Conservation (phyloP, 2,329 filamentous ascomycete genomes). For the Pseudogymnoascus sp. region DNA sequence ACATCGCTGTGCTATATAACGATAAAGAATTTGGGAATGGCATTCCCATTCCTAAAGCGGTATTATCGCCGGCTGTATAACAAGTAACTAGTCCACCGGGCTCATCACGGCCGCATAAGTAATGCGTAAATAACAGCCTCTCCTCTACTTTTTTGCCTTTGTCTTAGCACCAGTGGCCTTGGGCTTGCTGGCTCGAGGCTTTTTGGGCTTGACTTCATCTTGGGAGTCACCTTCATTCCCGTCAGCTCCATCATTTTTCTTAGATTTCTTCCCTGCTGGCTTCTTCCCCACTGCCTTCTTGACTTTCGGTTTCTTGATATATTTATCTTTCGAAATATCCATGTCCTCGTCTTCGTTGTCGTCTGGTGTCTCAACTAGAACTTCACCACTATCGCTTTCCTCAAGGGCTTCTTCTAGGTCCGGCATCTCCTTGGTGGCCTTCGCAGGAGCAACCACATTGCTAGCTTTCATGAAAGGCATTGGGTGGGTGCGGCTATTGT, state of each 20-base stretch:
- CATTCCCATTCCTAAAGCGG: not conserved
- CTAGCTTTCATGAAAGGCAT: conserved; percentile 94
- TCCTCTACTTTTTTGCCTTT: conserved; percentile 20
- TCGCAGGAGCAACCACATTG: conserved; percentile 64
- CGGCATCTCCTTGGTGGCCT: conserved; percentile 64
- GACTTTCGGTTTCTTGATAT: conserved; percentile 83
- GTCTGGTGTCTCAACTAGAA: conserved; percentile 44
- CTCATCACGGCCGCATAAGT: not conserved
- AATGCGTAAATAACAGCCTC: not conserved
- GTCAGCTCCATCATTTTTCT: conserved; percentile 13
- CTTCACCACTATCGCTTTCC: conserved; percentile 72
- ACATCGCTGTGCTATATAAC: not conserved
- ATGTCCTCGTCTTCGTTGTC: conserved; percentile 65
- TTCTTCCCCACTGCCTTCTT: conserved; percentile 46
- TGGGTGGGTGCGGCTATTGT: conserved; percentile 80
- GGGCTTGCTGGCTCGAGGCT: conserved; percentile 15
- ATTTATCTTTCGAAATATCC: conserved; percentile 92
- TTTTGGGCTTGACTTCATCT: conserved; percentile 16
- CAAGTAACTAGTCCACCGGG: not conserved
- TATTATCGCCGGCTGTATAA: not conserved
- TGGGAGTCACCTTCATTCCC: conserved; percentile 20
- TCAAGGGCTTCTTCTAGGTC: conserved; percentile 96
- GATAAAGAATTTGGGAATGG: not conserved
- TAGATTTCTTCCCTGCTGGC: conserved; percentile 37
- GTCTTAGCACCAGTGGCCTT: conserved; percentile 18